phyloP scores from a whole-genome alignment of 2,329 filamentous ascomycete species.

The Rhinocladiella similis region DNA sequence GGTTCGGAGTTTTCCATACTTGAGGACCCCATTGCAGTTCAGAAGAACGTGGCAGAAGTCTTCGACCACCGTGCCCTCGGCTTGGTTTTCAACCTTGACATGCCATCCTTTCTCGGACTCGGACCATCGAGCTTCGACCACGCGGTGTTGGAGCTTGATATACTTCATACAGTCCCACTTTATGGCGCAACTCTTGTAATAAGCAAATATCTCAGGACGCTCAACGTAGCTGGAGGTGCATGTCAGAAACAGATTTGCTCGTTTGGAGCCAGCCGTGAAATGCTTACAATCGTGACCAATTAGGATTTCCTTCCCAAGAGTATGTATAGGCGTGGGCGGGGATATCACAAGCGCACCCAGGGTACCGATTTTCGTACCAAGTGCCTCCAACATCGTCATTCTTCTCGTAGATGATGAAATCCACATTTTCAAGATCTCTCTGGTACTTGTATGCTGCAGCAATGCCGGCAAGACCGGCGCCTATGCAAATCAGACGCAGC shows the following conservation, averaged over 20 bases:
- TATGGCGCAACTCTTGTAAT: conserved; percentile 15
- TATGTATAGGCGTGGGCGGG: conserved; percentile 64
- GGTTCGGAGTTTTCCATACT: conserved; percentile 54
- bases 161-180: conserved; percentile 49
- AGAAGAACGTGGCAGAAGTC: conserved; percentile 30
- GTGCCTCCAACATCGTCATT: conserved; percentile 40
- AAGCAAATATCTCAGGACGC: conserved; percentile 17
- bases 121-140: conserved; percentile 56
- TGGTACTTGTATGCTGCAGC: conserved; percentile 14
- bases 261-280: background rate
- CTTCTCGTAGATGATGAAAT: conserved; percentile 34
- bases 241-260: no score
- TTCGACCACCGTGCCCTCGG: conserved; percentile 11
- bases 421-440: conserved; percentile 21
- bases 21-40: conserved; percentile 31
- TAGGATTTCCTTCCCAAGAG: conserved; percentile 65
- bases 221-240: conserved; percentile 52
- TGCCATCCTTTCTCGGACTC: conserved; percentile 37
- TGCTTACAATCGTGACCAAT: conserved; percentile 62
- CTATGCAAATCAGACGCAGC: conserved; percentile 20
- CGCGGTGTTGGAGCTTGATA: conserved; percentile 58
- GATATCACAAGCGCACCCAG: conserved; percentile 42
- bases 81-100: conserved; percentile 21
- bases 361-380: conserved; percentile 44
- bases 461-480: conserved; percentile 24